Conservation (phyloP, 495 filamentous ascomycete genomes). For the Glutinoglossum americanum region DNA sequence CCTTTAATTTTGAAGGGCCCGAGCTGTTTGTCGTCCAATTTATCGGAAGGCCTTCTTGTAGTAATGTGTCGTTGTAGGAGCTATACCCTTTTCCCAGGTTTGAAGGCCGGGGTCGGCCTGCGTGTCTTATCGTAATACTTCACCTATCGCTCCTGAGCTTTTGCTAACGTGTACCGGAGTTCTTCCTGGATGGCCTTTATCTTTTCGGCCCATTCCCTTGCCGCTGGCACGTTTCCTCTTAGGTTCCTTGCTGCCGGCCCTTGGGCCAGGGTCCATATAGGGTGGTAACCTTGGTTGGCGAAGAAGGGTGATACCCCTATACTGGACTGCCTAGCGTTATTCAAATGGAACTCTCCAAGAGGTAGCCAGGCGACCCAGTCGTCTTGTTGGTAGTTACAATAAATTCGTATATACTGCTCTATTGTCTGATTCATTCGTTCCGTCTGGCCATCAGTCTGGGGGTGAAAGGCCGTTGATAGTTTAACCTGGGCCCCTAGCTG, state of each 20-base stretch:
- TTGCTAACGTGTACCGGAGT: background rate
- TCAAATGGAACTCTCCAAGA: background rate
- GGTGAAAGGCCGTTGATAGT: conserved; percentile 3
- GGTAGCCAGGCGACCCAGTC: conserved; percentile 1
- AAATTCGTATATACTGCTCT: background rate
- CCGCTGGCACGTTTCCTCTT: background rate
- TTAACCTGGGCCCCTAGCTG: background rate
- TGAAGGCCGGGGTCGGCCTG: background rate
- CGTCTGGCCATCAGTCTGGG: conserved; percentile 4
- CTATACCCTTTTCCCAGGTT: background rate
- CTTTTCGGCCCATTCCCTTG: background rate
- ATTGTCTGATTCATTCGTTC: conserved; percentile 1
- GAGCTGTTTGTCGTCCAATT: background rate
- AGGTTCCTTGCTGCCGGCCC: background rate
- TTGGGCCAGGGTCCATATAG: background rate
- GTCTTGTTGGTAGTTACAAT: background rate
- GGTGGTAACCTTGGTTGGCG: too few relatives aligned
- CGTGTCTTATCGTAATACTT: conserved; percentile 3
- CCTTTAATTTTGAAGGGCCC: background rate
- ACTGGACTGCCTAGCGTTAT: conserved; percentile 1
- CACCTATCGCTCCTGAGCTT: background rate
- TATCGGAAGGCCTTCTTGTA: background rate
- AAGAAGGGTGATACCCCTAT: conserved; percentile 11
- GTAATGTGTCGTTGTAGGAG: background rate
- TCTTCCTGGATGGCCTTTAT: background rate